A percentile compares a stretch with the other conserved stretches of the same genome.
These are phyloP conservation scores for Exidia glandulosa DNA, from an alignment of 768 basidiomycete species.

Conservation along the genomic window DNA sequence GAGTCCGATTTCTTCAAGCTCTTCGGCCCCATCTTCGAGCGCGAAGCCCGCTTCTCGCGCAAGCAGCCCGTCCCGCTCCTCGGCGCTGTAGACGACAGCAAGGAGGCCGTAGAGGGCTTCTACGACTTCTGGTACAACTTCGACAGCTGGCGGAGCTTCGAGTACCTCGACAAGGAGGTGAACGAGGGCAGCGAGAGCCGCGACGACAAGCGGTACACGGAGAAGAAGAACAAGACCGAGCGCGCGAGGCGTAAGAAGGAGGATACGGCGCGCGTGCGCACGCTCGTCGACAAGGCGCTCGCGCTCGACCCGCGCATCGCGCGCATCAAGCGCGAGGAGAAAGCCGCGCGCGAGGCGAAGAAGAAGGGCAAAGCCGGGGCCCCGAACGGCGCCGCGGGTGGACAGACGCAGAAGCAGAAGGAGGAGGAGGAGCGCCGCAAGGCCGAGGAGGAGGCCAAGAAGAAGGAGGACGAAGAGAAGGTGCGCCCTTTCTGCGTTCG, in stretches of 20 bases:
- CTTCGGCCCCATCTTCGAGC: constrained; percentile 76
- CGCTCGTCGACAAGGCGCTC: constrained; percentile 77
- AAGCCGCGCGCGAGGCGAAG: constrained; percentile 87
- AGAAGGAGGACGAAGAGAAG: constrained; percentile 55
- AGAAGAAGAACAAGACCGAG: constrained; percentile 99
- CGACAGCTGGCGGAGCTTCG: constrained; percentile 96
- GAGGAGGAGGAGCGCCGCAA: constrained; percentile 49
- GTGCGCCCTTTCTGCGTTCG: background rate
- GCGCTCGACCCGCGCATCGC: constrained; percentile 89
- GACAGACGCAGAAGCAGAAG: constrained; percentile 37
- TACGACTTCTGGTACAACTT: constrained; percentile 99
- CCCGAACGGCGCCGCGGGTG: constrained; percentile 33
- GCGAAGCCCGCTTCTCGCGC: constrained; percentile 88
- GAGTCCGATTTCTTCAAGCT: constrained; percentile 56
- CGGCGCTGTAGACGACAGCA: constrained; percentile 57
- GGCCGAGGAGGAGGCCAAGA: constrained; percentile 60
- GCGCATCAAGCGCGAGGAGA: constrained; percentile 92
- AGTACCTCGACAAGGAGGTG: constrained; percentile 96
- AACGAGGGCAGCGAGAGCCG: constrained; percentile 98
- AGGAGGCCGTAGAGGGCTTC: constrained; percentile 80
- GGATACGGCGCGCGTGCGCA: constrained; percentile 81
- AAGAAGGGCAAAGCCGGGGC: constrained; percentile 39
- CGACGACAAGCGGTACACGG: constrained; percentile 96
- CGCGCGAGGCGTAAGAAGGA: constrained; percentile 95
- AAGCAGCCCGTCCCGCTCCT: constrained; percentile 73